Evolutionary conservation across 148 eudicot genomes (phyloP), one percentile per base, ranked within the genome.

Genomic region (Rhododendron griersonianum): DNA sequence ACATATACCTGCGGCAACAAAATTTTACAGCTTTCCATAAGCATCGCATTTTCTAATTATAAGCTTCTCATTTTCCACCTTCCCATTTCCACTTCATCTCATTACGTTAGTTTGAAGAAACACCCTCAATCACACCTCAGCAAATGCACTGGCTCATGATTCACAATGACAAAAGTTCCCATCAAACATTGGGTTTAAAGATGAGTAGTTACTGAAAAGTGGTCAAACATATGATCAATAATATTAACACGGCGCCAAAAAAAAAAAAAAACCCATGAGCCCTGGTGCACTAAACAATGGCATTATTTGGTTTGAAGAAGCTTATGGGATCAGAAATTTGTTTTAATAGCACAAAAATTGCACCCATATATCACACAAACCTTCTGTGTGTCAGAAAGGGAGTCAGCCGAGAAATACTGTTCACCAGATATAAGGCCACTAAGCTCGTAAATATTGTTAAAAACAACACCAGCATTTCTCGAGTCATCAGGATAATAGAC

Each of bases 361-460:
- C 23, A 44, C 3, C 55, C 61, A 15, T 76, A 28, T 33, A 41
- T 59, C 73, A 81, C 45, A 86, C 93, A 30, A 85, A 96, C 98
- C 98, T 96, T 96, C 89, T 96, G 96, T 86, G 91, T 87, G 80
- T 96, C 98, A n/a, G 95, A 91, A 80, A 96, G 96, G 76, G 94
- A 87, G 90, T 96, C 99, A 45, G 92, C 91, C 23, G 96, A 33
- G 61, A 73, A 73, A 86, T 85, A 96, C 89, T 95, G 98, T 45
- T 91, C 99, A 74, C 89, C 91, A 48, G 93, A 85, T 87, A 96
- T 96, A n/a, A 96, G 96, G 81, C 99, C 99, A 78, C 92, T 94
- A 15, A 96, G 96, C 91, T 93, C 96, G 84, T 91, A 96, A 45
- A 96, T 96, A 75, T 96, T 92, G 92, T 96, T 96, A 86, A 96